Evolutionary conservation across 176 grass and related monocot species (phyloP).

Genomic region (Aechmea fasciata): DNA sequence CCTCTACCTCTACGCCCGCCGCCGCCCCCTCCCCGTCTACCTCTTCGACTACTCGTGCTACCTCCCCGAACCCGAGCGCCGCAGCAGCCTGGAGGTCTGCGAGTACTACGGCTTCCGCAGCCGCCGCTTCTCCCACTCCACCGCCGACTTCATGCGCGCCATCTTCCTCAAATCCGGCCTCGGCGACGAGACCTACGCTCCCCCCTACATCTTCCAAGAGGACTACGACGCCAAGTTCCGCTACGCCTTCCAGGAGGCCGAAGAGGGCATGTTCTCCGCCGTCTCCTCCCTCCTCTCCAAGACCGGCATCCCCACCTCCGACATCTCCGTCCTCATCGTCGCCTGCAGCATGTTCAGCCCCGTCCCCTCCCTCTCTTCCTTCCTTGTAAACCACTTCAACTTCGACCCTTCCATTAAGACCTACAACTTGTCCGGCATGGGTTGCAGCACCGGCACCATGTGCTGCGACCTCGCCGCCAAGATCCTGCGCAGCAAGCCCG

Average conservation of each 20-base stretch:
- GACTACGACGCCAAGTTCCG: conserved; percentile 31
- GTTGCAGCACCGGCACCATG: conserved; percentile 60
- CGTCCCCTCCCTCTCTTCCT: conserved; percentile 40
- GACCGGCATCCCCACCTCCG: conserved; percentile 27
- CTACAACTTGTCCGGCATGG: conserved; percentile 71
- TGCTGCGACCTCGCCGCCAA: conserved; percentile 60
- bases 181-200: conserved; percentile 45
- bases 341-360: conserved; percentile 79
- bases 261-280: conserved; percentile 57
- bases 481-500: conserved; percentile 20
- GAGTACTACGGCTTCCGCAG: conserved; percentile 27
- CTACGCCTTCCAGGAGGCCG: conserved; percentile 45
- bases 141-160: conserved; percentile 23
- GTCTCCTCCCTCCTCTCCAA: conserved; percentile 53
- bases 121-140: conserved; percentile 16
- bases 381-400: conserved; percentile 42
- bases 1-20: neutral
- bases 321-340: conserved; percentile 43
- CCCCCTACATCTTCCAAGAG: conserved; percentile 50
- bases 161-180: conserved; percentile 38
- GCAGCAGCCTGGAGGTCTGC: conserved; percentile 16
- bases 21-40: conserved; percentile 9
- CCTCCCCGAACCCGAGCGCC: conserved; percentile 21
- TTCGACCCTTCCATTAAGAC: conserved; percentile 30
- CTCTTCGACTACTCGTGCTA: conserved; percentile 16